Evolutionary conservation across 495 filamentous ascomycete species (phyloP).

Genomic region (Clohesyomyces aquaticus): DNA sequence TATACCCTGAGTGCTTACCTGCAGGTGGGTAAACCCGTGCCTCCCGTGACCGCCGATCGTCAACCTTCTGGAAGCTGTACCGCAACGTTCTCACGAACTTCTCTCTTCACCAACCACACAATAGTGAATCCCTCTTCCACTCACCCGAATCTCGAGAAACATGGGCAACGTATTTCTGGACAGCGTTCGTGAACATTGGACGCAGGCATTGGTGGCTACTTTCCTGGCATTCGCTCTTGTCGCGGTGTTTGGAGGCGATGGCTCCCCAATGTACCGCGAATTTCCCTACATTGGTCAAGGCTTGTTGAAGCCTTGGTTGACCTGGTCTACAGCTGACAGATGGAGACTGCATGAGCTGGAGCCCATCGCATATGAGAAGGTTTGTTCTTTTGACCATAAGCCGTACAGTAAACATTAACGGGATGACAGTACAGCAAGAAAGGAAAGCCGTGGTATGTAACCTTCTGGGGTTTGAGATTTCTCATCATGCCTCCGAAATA

Average conservation of each 20-base stretch:
- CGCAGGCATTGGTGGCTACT: not conserved
- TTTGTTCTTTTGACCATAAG: not conserved
- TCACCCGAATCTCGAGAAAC: no score
- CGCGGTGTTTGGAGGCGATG: constrained; percentile 1
- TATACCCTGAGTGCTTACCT: no score
- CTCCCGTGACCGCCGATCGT: no score
- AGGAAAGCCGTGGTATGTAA: constrained; percentile 17
- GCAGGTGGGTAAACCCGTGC: no score
- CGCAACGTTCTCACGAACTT: no score
- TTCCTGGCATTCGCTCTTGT: not conserved
- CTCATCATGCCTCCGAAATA: constrained; percentile 18
- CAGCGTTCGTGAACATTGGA: constrained; percentile 2
- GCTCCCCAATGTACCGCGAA: not conserved
- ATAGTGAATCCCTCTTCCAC: not conserved
- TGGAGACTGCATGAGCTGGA: constrained; percentile 15
- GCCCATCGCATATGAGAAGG: constrained; percentile 10
- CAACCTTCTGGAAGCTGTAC: no score
- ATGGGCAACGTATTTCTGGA: not conserved
- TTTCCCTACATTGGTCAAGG: constrained; percentile 19
- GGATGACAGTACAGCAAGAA: constrained; percentile 6
- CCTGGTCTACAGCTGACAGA: constrained; percentile 13
- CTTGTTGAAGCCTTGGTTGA: constrained; percentile 14
- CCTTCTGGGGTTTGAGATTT: constrained; percentile 15
- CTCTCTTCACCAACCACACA: not conserved
- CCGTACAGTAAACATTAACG: not conserved